Base-by-base conservation (phyloP, 306 rosid species). In the Arachis hypogaea region DNA sequence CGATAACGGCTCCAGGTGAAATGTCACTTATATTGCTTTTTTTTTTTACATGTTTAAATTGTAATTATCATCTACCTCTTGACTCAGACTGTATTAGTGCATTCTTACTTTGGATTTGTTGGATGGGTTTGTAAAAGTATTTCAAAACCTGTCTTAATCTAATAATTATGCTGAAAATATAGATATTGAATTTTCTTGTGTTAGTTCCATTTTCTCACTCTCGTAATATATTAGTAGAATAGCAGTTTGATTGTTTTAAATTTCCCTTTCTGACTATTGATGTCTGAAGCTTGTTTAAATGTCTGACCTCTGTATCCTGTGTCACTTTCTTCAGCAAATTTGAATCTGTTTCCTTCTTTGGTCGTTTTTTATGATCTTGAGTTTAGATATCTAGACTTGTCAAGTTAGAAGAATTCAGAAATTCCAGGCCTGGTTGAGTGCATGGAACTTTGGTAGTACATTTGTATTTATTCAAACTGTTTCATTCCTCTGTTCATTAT, bases 1-100 rank as follows among this genome's bases (percentile, higher is more conserved):
- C 28, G 99, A 94, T 77, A 92, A 94, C 82, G 99, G 99, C 80
- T 83, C 99, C 72, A 94, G 99, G 99, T 94, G 83, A 64, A 66
- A 64, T 55, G 66, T 52, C 80, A 66, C 72, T 69, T 51, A 71
- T 80, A n/a, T 69, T 59, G 42, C 64, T 64, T 61, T 61, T 54
- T 40, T 18, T 22, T 22, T 22, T 22, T 44, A 8, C 59, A 41
- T 56, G 63, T 69, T 75, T 33, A 33, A 33, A 33, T 33, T 33
- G 38, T 33, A 73, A 58, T 58, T 47, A 42, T 14, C 12, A n/a
- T 69, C 54, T 40, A 6, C 9, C 55, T 11, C 57, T 9, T 50
- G 29, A 11, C 59, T 54, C 40, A 40, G 2, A 57, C 55, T 70
- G 12, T 22, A 6, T 59, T 58, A 57, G 51, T 70, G 12, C 10